Evolutionary conservation across 2,329 filamentous ascomycete species (phyloP), one percentile per base, ranked within the genome.

Genomic region (Colletotrichum sp.): DNA sequence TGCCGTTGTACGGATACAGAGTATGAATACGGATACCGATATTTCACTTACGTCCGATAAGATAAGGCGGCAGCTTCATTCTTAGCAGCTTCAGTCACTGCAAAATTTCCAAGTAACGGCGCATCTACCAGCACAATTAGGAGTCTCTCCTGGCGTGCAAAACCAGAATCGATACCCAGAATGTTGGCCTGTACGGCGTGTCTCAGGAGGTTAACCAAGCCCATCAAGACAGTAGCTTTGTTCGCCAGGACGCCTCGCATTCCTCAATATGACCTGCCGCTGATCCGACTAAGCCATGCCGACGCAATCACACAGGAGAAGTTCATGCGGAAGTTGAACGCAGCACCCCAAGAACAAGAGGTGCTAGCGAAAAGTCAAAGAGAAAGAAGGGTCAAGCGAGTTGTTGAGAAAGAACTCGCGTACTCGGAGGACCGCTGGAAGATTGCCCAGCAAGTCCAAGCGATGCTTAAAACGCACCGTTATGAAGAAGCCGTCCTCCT

Each of bases 391-490:
- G 78, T 86, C 16, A 81, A 86, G 71, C 83, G 84, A 68, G 84
- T 82, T 18, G 86, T 88, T 63, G 86, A 87, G 49, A 90, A 88
- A 80, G 92, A 95, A 79, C 82, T 96, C 69, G 83, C 89, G 63
- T 92, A 90, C 84, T 83, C 95, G 73, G 84, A 88, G 21, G 96
- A 98, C 82, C 94, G 95, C 2, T 88, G 93, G 77, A 92, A 93
- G 79, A 90, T 99, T 75, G 93, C 92, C 52, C 86, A 93, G 49
- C 92, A 93, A 69, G 92, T 98, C 57, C 87, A 87, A 69, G 87
- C 88, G 66, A 87, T 92, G 21, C 86, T 99, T 64, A 83, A 82
- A 7, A 88, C 90, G 75, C 90, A 90, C 57, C 87, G 92, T 36
- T 90, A 90, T 49, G 90, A 92, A 4, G 92, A 95, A 81, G 95